Conservation (phyloP, 805 yeast species). For the Spathaspora sp. region DNA sequence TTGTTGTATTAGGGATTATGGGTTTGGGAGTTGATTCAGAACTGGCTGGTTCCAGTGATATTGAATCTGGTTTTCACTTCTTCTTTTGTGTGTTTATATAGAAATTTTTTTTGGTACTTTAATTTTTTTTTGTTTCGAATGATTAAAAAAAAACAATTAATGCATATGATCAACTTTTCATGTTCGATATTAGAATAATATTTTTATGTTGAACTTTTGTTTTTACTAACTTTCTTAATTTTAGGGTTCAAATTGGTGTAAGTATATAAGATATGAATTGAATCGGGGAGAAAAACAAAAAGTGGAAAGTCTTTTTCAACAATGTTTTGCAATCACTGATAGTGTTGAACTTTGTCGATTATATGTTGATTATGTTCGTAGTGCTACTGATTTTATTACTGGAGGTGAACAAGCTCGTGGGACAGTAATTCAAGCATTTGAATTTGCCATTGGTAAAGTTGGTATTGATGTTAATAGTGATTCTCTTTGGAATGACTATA, state of each 20-base stretch:
- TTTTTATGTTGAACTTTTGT: neutral
- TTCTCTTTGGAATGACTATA: constrained; percentile 74
- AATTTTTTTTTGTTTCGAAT: neutral
- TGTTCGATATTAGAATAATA: neutral
- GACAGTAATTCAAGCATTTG: constrained; percentile 75
- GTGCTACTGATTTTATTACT: constrained; percentile 64
- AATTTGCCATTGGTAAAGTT: constrained; percentile 71
- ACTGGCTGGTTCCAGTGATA: neutral
- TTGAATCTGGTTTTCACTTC: neutral
- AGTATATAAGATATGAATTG: constrained; percentile 62
- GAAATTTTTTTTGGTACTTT: neutral
- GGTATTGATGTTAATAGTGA: constrained; percentile 76
- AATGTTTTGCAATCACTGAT: constrained; percentile 58
- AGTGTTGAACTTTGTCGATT: constrained; percentile 69
- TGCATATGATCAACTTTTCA: neutral
- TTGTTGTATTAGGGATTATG: neutral
- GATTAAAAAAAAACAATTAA: neutral
- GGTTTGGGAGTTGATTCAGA: neutral
- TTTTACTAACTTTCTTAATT: constrained; percentile 17
- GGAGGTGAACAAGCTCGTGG: constrained; percentile 81
- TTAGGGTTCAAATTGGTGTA: constrained; percentile 58
- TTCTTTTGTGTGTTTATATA: neutral
- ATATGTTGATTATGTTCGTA: constrained; percentile 76
- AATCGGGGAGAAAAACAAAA: constrained; percentile 59
- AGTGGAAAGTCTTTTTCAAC: constrained; percentile 64